Evolutionary conservation across 345 rosid species (phyloP), one percentile per base, ranked within the genome.

Genomic region (Salix exigua): DNA sequence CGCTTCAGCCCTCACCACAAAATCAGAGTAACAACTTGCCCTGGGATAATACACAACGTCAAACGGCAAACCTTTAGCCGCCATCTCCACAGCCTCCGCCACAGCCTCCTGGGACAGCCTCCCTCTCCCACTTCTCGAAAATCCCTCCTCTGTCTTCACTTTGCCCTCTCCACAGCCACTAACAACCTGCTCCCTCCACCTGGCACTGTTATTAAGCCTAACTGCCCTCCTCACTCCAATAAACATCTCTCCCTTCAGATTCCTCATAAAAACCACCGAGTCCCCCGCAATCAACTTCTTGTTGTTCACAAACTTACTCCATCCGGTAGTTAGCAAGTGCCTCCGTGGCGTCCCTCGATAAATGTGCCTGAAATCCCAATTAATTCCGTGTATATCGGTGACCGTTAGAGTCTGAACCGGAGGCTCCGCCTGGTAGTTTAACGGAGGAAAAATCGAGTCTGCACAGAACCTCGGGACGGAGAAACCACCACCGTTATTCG

Each of bases 391-490:
- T 14, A 91, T 83, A 80, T 96, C 99, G 21, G 89, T 85, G 78
- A 89, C 86, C 17, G 83, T 79, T 0, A 93, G 87, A 44, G 84
- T 90, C 85, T 93, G 99, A 0, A 91, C 94, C 0, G 96, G 97
- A 40, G 98, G 97, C 37, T 96, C 97, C 1, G 85, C 88, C n/a
- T 85, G 78, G 79, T 81, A 91, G 84, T 96, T 78, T n/a, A 96
- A 87, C 3, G 86, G 86, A 68, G 99, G 98, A 76, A 93, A 93
- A 8, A 96, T 87, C 0, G 91, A 88, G 73, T 93, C 99, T 0
- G 97, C 99, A 37, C 99, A 96, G 75, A 86, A 93, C 64, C 97
- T 86, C 35, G 96, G 99, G 53, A 96, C 99, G 16, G 98, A 95
- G 84, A 95, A 95, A 1, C 99, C 97, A 7, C 99, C 99, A 14